These are phyloP conservation scores for Coprinellus aureogranulatus DNA, from an alignment of 768 basidiomycete species.

Conservation along the genomic window DNA sequence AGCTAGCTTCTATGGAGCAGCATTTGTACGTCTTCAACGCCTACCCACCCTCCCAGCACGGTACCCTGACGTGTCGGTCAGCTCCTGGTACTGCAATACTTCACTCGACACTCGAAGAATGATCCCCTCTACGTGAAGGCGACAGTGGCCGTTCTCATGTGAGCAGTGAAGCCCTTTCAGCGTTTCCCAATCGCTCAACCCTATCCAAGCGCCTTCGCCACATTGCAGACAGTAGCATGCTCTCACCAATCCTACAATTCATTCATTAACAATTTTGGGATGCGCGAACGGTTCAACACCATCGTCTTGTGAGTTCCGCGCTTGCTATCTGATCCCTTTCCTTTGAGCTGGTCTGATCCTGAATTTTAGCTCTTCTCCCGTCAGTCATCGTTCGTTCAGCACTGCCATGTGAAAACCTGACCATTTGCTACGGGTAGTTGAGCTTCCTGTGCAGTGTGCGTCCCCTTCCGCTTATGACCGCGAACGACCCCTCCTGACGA, in stretches of 20 bases:
- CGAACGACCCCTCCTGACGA: neutral
- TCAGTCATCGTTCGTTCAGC: neutral
- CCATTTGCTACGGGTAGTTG: neutral
- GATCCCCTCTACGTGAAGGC: neutral
- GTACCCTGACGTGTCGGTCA: neutral
- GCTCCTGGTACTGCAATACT: slow-evolving; percentile 8
- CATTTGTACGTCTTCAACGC: neutral
- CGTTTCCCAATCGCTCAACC: neutral
- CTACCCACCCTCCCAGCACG: neutral
- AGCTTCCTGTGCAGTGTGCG: slow-evolving; percentile 7
- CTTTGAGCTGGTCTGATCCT: neutral
- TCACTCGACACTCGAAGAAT: neutral
- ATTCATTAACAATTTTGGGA: slow-evolving; percentile 7
- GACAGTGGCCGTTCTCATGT: slow-evolving; percentile 5
- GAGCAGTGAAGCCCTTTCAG: neutral
- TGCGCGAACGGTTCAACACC: slow-evolving; percentile 3
- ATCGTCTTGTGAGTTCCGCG: slow-evolving; percentile 5
- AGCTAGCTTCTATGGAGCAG: slow-evolving; percentile 4
- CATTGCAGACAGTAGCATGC: slow-evolving; percentile 2
- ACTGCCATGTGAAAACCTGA: neutral
- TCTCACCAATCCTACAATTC: slow-evolving; percentile 6
- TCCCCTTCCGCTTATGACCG: neutral
- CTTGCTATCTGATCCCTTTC: neutral
- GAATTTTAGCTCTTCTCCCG: slow-evolving; percentile 1
- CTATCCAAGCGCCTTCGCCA: neutral